Percentiles rank a stretch among this genome's conserved stretches.
phyloP scores from a whole-genome alignment of 108 stramenopile species.

The Pseudonitzschia pungens region DNA sequence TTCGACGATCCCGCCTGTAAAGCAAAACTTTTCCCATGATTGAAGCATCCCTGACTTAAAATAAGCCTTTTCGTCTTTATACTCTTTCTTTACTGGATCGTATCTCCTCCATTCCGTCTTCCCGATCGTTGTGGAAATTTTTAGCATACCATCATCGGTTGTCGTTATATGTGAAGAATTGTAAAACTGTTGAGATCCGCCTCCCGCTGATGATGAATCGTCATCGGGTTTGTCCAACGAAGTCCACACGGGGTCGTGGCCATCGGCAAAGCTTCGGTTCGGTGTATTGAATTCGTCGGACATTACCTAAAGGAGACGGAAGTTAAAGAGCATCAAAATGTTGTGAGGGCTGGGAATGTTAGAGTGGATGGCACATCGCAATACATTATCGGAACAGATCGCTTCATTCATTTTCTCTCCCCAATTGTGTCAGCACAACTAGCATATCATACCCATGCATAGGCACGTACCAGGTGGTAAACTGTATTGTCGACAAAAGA shows the following conservation, averaged over 20 bases:
- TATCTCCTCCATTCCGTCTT: constrained; percentile 64
- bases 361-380: neutral
- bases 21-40: constrained; percentile 97
- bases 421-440: neutral
- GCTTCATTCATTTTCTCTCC: too few relatives aligned
- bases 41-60: constrained; percentile 92
- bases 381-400: neutral
- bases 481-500: constrained; percentile 70
- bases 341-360: too few relatives aligned
- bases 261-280: constrained; percentile 87
- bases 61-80: constrained; percentile 56
- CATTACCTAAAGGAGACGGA: constrained; percentile 57
- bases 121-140: constrained; percentile 65
- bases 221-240: constrained; percentile 90
- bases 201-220: constrained; percentile 76
- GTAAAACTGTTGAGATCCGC: constrained; percentile 95
- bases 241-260: constrained; percentile 93
- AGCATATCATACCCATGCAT: neutral
- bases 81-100: constrained; percentile 70
- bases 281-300: constrained; percentile 88
- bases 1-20: constrained; percentile 95
- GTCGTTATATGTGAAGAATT: constrained; percentile 80
- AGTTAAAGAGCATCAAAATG: neutral
- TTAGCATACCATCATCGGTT: constrained; percentile 84
- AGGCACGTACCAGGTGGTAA: constrained; percentile 62